A percentile compares a stretch with the other conserved stretches of the same genome.
Conservation (phyloP, 306 rosid genomes). For the Vigna angularis region DNA sequence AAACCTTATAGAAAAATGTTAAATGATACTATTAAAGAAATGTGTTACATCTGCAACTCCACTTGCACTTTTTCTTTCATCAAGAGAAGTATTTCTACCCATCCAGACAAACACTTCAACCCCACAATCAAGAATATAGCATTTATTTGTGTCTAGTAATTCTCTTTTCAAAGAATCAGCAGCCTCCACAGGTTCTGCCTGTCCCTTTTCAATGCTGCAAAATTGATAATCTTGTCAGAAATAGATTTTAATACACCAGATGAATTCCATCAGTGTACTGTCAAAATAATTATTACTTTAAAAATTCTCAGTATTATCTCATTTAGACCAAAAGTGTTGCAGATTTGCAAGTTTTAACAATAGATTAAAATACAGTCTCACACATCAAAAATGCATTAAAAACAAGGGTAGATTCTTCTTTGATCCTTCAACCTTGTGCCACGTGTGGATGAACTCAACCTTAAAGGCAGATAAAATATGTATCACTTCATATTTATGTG, state of each 20-base stretch:
- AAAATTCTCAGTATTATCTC: background rate
- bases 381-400: conserved; percentile 19
- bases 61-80: conserved; percentile 84
- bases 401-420: conserved; percentile 16
- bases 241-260: conserved; percentile 22
- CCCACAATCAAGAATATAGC: conserved; percentile 86
- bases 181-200: conserved; percentile 61
- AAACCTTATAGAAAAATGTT: conserved; percentile 34
- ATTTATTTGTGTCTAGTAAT: conserved; percentile 72
- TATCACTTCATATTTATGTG: background rate
- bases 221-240: conserved; percentile 40
- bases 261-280: conserved; percentile 29
- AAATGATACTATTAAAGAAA: conserved; percentile 19
- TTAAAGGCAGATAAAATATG: background rate
- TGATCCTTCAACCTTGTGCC: conserved; percentile 19
- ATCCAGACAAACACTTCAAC: conserved; percentile 87
- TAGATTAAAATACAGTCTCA: conserved; percentile 8
- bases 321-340: background rate
- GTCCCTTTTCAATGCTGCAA: conserved; percentile 78
- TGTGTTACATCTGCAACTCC: conserved; percentile 80
- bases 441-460: background rate
- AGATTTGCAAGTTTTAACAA: background rate
- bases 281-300: conserved; percentile 3
- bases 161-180: conserved; percentile 78
- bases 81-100: conserved; percentile 91